These are phyloP conservation scores for Leptodontidium sp. DNA, from an alignment of 2,329 filamentous ascomycete genomes.

Conservation along the genomic window DNA sequence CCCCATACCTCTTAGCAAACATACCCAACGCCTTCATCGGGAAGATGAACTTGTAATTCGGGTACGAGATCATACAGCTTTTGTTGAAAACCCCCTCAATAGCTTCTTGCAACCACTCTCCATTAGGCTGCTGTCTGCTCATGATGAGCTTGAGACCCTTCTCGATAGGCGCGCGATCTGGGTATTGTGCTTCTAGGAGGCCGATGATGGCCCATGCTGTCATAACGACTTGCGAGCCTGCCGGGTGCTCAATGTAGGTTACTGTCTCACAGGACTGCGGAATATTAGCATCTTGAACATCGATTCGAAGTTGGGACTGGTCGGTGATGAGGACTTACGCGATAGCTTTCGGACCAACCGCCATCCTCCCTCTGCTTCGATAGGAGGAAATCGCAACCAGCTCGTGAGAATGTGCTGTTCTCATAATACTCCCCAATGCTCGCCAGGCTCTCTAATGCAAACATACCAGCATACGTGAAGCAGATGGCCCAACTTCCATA, in stretches of 20 bases:
- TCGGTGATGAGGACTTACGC: slow-evolving; percentile 52
- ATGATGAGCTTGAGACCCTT: slow-evolving; percentile 84
- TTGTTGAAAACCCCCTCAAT: slow-evolving; percentile 99
- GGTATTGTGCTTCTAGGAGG: slow-evolving; percentile 83
- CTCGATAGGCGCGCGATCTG: slow-evolving; percentile 74
- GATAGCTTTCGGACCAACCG: slow-evolving; percentile 96
- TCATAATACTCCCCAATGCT: slow-evolving; percentile 83
- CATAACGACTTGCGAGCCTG: slow-evolving; percentile 88
- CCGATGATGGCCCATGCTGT: slow-evolving; percentile 90
- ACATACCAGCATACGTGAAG: slow-evolving; percentile 97
- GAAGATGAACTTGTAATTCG: slow-evolving; percentile 98
- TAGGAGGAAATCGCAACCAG: slow-evolving; percentile 86
- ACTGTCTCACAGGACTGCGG: slow-evolving; percentile 79
- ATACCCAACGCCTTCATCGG: slow-evolving; percentile 92
- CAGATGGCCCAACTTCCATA: slow-evolving; percentile 98
- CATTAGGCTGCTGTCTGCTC: slow-evolving; percentile 83
- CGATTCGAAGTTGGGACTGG: slow-evolving; percentile 19
- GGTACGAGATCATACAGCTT: slow-evolving; percentile 98
- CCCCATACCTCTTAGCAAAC: slow-evolving; percentile 55
- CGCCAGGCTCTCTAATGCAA: slow-evolving; percentile 86
- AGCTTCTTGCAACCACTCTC: slow-evolving; percentile 93
- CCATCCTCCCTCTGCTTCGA: slow-evolving; percentile 87
- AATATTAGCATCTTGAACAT: slow-evolving; percentile 59
- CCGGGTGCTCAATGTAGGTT: slow-evolving; percentile 76
- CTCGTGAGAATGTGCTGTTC: slow-evolving; percentile 74